A percentile compares a stretch with the other conserved stretches of the same genome.
These are phyloP conservation scores for Angophora floribunda DNA, from an alignment of 345 rosid species.

Conservation along the genomic window DNA sequence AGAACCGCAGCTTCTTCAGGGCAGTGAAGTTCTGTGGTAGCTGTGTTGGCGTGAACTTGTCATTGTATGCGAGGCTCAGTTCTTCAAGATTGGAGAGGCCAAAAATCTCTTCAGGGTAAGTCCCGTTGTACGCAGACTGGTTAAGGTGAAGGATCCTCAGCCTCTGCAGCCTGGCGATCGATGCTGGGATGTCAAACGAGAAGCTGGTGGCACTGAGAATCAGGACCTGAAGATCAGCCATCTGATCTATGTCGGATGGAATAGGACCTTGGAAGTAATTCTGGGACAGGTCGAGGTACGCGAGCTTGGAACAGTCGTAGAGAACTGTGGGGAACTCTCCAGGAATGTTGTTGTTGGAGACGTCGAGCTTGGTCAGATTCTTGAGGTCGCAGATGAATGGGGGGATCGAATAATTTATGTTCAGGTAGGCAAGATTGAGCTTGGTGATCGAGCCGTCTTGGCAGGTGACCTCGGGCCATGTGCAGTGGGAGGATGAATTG, in stretches of 20 bases:
- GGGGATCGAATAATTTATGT: constrained; percentile 30
- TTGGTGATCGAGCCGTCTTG: constrained; percentile 14
- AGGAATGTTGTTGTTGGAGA: constrained; percentile 15
- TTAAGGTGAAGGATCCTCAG: constrained; percentile 18
- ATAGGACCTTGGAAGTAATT: constrained; percentile 37
- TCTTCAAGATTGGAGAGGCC: constrained; percentile 25
- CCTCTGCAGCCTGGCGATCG: constrained; percentile 28
- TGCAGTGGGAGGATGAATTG: constrained; percentile 25
- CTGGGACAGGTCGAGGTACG: constrained; percentile 30
- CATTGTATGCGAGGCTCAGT: constrained; percentile 9
- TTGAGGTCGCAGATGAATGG: constrained; percentile 40
- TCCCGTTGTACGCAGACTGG: constrained; percentile 21
- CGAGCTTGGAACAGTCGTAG: constrained; percentile 36
- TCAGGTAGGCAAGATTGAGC: constrained; percentile 1
- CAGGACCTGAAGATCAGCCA: constrained; percentile 23
- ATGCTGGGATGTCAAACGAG: constrained; percentile 29
- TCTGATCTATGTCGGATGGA: constrained; percentile 28
- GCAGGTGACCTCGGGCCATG: constrained; percentile 51
- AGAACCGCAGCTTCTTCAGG: constrained; percentile 21
- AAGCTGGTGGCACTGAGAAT: constrained; percentile 25
- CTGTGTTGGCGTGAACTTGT: constrained; percentile 4
- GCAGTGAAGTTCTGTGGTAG: constrained; percentile 20
- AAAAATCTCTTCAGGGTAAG: constrained; percentile 32
- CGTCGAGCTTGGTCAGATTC: constrained; percentile 18
- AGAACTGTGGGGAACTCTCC: constrained; percentile 31